Evolutionary conservation across 257 asterid genomes (phyloP).

Genomic region (Lavandula angustifolia): DNA sequence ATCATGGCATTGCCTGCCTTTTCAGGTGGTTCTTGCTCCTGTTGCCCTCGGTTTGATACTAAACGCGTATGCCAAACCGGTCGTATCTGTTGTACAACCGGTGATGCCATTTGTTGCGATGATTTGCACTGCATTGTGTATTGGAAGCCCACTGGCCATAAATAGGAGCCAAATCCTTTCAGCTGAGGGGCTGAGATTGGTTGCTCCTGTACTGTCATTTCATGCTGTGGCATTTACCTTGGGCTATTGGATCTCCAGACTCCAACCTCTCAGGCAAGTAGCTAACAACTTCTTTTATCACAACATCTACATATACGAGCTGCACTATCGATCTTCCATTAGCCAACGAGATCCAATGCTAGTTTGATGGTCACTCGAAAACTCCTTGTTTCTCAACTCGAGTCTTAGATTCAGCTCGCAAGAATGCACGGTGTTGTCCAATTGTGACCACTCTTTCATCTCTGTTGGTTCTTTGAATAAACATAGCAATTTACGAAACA

Average conservation of each 20-base stretch:
- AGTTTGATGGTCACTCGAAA: too few relatives aligned
- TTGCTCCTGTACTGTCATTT: conserved; percentile 77
- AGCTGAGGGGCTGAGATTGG: conserved; percentile 70
- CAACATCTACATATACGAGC: background rate
- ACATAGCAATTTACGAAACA: background rate
- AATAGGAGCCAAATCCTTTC: conserved; percentile 85
- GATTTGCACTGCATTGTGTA: conserved; percentile 93
- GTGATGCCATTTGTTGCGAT: conserved; percentile 94
- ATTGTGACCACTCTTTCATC: background rate
- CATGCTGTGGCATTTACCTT: conserved; percentile 78
- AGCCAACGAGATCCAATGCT: too few relatives aligned
- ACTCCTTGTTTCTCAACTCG: background rate
- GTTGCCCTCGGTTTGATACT: conserved; percentile 74
- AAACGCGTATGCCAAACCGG: conserved; percentile 84
- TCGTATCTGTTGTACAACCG: conserved; percentile 80
- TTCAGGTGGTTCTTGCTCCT: conserved; percentile 92
- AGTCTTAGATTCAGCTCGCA: background rate
- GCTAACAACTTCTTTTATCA: background rate
- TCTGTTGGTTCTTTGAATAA: background rate
- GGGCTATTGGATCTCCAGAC: conserved; percentile 87
- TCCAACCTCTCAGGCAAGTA: conserved; percentile 71
- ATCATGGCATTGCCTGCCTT: conserved; percentile 22
- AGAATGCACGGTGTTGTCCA: background rate
- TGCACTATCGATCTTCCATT: too few relatives aligned
- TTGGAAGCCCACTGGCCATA: conserved; percentile 97